Conservation (phyloP, 305 asterid species). For the Solanum aculeatissimum region DNA sequence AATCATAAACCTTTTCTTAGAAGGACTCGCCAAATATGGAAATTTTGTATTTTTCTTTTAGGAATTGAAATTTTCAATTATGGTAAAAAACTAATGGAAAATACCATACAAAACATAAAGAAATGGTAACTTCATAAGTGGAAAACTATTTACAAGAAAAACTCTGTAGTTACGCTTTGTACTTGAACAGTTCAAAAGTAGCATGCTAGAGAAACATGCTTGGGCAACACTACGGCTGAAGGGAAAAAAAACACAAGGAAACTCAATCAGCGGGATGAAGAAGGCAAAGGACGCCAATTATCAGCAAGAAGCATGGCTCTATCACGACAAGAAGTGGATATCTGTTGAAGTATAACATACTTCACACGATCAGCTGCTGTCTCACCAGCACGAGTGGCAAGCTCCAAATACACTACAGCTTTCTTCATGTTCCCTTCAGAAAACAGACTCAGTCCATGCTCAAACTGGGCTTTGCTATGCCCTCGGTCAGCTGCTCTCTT, state of each 20-base stretch:
- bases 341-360: conserved; percentile 35
- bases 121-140: neutral
- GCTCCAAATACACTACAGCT: conserved; percentile 77
- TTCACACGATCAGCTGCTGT: conserved; percentile 44
- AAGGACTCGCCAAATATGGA: too few species aligned
- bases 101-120: neutral
- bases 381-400: conserved; percentile 69
- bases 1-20: too few species aligned
- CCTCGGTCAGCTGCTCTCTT: conserved; percentile 82
- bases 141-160: neutral
- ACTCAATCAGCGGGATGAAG: conserved; percentile 10
- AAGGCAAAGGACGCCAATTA: conserved; percentile 52
- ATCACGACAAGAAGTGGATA: conserved; percentile 34
- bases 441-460: conserved; percentile 65
- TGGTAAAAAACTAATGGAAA: neutral
- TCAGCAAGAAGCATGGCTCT: conserved; percentile 47
- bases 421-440: conserved; percentile 70
- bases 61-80: too few species aligned
- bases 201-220: neutral
- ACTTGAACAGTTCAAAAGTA: neutral
- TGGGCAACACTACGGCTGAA: neutral
- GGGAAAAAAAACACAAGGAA: neutral
- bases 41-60: too few species aligned
- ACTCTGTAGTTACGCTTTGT: neutral
- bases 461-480: conserved; percentile 75